Conservation (phyloP, 2,329 filamentous ascomycete species). For the Pochonia chlamydosporia region DNA sequence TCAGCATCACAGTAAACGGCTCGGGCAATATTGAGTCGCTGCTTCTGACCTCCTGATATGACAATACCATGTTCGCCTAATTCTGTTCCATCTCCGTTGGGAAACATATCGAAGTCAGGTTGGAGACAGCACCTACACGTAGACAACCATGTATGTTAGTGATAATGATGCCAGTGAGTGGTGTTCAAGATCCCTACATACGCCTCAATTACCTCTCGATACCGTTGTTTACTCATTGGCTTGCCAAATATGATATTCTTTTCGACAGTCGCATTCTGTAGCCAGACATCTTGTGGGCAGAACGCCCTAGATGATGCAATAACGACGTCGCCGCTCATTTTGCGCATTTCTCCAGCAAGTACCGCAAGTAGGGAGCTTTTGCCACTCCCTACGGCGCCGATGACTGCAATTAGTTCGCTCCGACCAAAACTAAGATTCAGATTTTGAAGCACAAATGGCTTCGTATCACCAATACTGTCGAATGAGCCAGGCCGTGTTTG, state of each 20-base stretch:
- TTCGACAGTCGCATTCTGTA: constrained; percentile 81
- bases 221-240: constrained; percentile 69
- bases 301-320: constrained; percentile 80
- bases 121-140: constrained; percentile 63
- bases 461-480: too few relatives aligned
- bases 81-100: constrained; percentile 80
- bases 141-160: constrained; percentile 4
- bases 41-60: constrained; percentile 91
- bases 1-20: constrained; percentile 66
- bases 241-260: constrained; percentile 93
- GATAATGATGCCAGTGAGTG: too few relatives aligned
- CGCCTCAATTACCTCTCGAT: constrained; percentile 75
- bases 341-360: constrained; percentile 89
- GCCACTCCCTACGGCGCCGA: constrained; percentile 81
- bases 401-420: constrained; percentile 77
- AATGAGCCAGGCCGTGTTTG: too few relatives aligned
- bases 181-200: too few relatives aligned
- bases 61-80: constrained; percentile 95
- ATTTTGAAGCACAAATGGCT: constrained; percentile 68
- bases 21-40: constrained; percentile 91
- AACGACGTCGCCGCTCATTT: constrained; percentile 65
- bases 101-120: constrained; percentile 88
- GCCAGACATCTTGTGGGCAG: constrained; percentile 96
- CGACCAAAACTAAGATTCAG: constrained; percentile 63
- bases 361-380: constrained; percentile 88